Base-by-base conservation (phyloP, 2,329 filamentous ascomycete species). In the Diaporthe amygdali region DNA sequence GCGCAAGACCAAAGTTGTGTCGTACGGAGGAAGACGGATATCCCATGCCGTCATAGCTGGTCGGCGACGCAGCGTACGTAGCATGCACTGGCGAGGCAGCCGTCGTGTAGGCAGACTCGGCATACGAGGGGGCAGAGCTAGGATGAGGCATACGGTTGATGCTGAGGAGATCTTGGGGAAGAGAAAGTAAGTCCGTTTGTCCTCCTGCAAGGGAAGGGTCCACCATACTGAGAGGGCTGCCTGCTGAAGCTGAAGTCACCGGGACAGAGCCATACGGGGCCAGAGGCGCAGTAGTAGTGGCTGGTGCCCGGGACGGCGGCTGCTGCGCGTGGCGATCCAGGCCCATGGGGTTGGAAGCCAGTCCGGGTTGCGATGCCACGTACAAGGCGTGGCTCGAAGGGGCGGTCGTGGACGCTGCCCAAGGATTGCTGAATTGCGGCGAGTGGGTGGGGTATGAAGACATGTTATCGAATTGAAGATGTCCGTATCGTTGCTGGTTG, bases 391-490 rank as follows among this genome's bases (percentile, higher is more conserved):
- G 86, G 84, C 79, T 85, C 77, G 80, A 87, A 74, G 86, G 84
- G 73, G 80, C 84, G 72, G 74, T 80, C 80, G 90, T 86, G 56
- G 87, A 88, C 70, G 93, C 89, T 59, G 86, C 86, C 95, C 95
- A 98, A 51, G 95, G 95, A 82, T 98, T 96, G 78, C 93, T 95
- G 85, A 98, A 98, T 75, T 96, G 93, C 75, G 93, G 90, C 49
- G 84, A 79, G 84, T 87, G 79, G 85, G 88, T 80, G 78, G 87
- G 81, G 83, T 94, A 94, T 76, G 84, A 82, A 81, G 93, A 91
- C 87, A 95, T 91, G 81, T 90, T 88, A 81, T 96, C 94, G 86
- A 96, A 96, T 82, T 90, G 91, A 85, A 97, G 83, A 81, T 88
- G 89, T 79, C 89, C 93, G 85, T 93, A 94, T 82, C 90, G 90